These are phyloP conservation scores for Globisporangium paddicum DNA, from an alignment of 352 stramenopile species.

Conservation along the genomic window DNA sequence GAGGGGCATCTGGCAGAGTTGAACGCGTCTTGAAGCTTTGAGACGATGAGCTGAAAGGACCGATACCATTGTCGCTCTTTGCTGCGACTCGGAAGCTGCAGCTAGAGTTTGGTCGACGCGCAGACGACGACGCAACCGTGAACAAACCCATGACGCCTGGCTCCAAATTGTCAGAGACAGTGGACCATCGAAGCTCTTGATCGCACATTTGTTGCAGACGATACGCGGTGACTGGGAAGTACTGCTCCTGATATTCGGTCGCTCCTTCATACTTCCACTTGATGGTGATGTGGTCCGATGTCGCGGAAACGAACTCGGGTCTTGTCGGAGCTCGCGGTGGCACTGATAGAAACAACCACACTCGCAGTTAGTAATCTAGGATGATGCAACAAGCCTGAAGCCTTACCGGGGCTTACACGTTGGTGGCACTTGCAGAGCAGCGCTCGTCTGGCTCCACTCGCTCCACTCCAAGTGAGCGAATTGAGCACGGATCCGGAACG, in stretches of 20 bases:
- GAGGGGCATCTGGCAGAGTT: conserved; percentile 20
- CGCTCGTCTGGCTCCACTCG: conserved; percentile 45
- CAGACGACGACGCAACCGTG: conserved; percentile 27
- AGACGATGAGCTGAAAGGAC: conserved; percentile 44
- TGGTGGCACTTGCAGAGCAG: conserved; percentile 25
- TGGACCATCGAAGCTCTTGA: conserved; percentile 39
- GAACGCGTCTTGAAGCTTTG: conserved; percentile 22
- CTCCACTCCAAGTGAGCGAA: conserved; percentile 35
- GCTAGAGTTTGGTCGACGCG: conserved; percentile 29
- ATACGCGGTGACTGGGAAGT: conserved; percentile 42
- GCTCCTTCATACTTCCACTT: conserved; percentile 22
- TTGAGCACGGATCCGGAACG: conserved; percentile 47
- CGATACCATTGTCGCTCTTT: conserved; percentile 42
- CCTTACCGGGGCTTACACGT: conserved; percentile 17
- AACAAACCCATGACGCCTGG: conserved; percentile 18
- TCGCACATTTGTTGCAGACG: conserved; percentile 50
- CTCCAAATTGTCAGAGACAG: conserved; percentile 20
- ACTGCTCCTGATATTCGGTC: background rate
- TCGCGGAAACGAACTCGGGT: conserved; percentile 34
- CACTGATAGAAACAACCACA: conserved; percentile 4
- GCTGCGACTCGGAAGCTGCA: conserved; percentile 55
- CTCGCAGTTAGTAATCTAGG: background rate
- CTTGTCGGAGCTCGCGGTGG: conserved; percentile 32
- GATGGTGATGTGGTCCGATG: conserved; percentile 31
- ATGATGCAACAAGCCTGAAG: background rate